Percentiles rank a stretch among this genome's conserved stretches.
Evolutionary conservation across 345 rosid species (phyloP).

Genomic region (Eucalyptus tenuipes): DNA sequence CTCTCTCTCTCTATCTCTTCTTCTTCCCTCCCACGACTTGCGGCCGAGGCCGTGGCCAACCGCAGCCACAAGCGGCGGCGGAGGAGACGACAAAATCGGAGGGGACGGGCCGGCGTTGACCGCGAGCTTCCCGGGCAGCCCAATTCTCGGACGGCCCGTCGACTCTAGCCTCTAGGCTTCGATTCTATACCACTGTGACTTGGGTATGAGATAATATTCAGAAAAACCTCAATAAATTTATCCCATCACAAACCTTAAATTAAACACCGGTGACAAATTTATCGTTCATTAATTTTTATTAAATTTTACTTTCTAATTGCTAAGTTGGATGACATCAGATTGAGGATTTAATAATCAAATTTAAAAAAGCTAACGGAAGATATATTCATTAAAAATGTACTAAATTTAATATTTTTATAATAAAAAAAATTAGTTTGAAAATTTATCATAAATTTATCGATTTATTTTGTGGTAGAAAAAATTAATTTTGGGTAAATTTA

Average conservation of each 20-base stretch:
- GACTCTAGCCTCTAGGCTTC: not conserved
- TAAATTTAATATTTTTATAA: too few relatives aligned
- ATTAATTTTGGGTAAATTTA: rapidly evolving
- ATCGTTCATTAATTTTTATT: rapidly evolving
- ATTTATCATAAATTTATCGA: too few relatives aligned
- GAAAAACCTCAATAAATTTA: too few relatives aligned
- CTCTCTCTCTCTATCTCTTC: not conserved
- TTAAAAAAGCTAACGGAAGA: rapidly evolving
- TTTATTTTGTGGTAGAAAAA: too few relatives aligned
- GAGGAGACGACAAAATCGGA: not conserved
- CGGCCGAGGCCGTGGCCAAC: not conserved
- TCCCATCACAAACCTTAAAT: rapidly evolving
- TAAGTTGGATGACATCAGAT: rapidly evolving
- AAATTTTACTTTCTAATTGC: rapidly evolving
- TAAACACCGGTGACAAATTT: rapidly evolving
- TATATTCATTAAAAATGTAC: too few relatives aligned
- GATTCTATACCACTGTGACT: rapidly evolving
- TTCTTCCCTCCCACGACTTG: not conserved
- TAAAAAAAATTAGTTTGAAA: too few relatives aligned
- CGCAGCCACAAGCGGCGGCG: not conserved
- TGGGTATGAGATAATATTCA: too few relatives aligned
- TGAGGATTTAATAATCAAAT: rapidly evolving
- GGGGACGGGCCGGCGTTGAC: not conserved
- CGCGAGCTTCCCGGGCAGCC: not conserved
- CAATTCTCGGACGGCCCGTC: not conserved